Evolutionary conservation across 768 basidiomycete species (phyloP), one percentile per base, ranked within the genome.

Genomic region (Hemileccinum rubropunctum): DNA sequence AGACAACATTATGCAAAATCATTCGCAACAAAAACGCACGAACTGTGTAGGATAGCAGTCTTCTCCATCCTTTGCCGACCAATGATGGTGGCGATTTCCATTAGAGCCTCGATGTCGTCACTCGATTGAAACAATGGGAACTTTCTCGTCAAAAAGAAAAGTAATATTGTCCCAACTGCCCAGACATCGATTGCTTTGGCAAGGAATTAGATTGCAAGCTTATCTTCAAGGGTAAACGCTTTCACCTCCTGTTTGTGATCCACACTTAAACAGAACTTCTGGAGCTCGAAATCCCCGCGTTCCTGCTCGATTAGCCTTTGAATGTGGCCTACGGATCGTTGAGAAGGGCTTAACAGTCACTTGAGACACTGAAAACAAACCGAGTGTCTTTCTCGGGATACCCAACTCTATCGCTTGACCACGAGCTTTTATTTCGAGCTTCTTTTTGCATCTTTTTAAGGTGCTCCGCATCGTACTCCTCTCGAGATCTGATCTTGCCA

Each of bases 261-360:
- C 82, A 59, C 97, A 99, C 67, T 98, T 99, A 35, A 99, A 67
- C 33, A 99, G 69, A 3, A 99, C 95, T 61, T 99, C 97, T 0
- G 97, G 97, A 1, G 97, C 94, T 50, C 97, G 82, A 66, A 99
- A 99, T 0, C 97, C 97, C 60, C 97, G 74, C 12, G 97, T 99
- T 4, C 97, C 97, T 1, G 97, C 97, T 42, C 97, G 82, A 63
- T 98, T 98, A 3, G 97, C 94, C 67, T 95, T 95, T 45, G 91
- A 88, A 34, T 77, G 74, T 1, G 91, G 89, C 57, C 90, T 89
- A 48, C 40, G 40, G 15, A 17, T 38, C 35, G 20, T n/a, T 54
- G 13, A 51, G 42, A 43, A 13, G 9, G 20, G 43, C 8, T 42
- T 34, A 32, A 20, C 30, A 39, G 34, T 18, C 14, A 32, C 21